Evolutionary conservation across 2,329 filamentous ascomycete species (phyloP).

Genomic region (Pseudogymnoascus sp.): DNA sequence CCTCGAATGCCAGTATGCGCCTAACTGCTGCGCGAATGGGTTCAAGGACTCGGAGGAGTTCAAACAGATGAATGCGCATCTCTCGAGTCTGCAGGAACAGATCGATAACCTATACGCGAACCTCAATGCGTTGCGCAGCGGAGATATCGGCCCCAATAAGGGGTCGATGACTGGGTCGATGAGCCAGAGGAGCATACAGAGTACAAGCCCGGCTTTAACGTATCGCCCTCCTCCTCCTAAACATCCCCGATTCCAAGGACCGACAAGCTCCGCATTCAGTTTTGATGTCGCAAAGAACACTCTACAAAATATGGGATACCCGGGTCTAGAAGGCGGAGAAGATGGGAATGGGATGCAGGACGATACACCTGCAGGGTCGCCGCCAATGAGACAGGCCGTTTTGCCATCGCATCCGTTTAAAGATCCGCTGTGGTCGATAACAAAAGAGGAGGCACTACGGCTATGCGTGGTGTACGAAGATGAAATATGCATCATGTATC

Average conservation of each 20-base stretch:
- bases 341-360: constrained; percentile 54
- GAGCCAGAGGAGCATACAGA: constrained; percentile 7
- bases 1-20: constrained; percentile 58
- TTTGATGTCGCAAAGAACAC: constrained; percentile 83
- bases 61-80: constrained; percentile 69
- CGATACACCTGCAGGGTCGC: constrained; percentile 37
- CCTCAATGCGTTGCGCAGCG: constrained; percentile 57
- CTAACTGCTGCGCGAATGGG: constrained; percentile 63
- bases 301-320: constrained; percentile 83
- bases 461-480: constrained; percentile 78
- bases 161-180: constrained; percentile 5
- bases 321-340: constrained; percentile 52
- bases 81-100: constrained; percentile 73
- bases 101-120: constrained; percentile 70
- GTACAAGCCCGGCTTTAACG: background rate
- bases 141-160: background rate
- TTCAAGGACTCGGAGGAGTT: constrained; percentile 94
- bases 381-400: constrained; percentile 15
- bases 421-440: constrained; percentile 76
- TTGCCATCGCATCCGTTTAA: constrained; percentile 34
- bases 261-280: constrained; percentile 78
- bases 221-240: background rate
- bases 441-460: constrained; percentile 71
- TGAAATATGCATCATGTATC: constrained; percentile 89
- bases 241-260: constrained; percentile 66